These are phyloP conservation scores for Penicillium nordicum DNA, from an alignment of 2,329 filamentous ascomycete genomes.

Conservation along the genomic window DNA sequence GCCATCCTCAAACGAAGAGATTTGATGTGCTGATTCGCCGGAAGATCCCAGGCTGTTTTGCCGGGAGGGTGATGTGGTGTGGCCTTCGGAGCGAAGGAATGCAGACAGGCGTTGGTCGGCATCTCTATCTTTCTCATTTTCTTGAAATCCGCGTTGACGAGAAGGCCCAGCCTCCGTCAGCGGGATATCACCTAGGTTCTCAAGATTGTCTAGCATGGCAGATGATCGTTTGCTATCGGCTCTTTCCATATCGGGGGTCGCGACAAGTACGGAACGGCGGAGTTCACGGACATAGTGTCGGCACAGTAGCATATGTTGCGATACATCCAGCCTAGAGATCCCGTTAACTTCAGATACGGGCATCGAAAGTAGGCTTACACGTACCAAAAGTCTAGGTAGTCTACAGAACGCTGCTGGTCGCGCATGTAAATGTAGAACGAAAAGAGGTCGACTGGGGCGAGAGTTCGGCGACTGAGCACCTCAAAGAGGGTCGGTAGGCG, in stretches of 20 bases:
- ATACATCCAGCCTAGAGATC: constrained; percentile 83
- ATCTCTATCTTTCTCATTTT: constrained; percentile 66
- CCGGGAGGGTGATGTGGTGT: constrained; percentile 49
- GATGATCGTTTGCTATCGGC: constrained; percentile 80
- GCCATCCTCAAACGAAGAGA: constrained; percentile 46
- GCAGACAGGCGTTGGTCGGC: constrained; percentile 89
- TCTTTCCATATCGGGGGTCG: constrained; percentile 86
- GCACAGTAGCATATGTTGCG: constrained; percentile 95
- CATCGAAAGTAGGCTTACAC: constrained; percentile 27
- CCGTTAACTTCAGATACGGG: neutral
- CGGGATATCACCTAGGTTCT: constrained; percentile 62
- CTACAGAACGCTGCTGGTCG: constrained; percentile 94
- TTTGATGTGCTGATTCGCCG: constrained; percentile 33
- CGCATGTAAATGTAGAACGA: constrained; percentile 99
- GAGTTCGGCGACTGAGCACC: constrained; percentile 88
- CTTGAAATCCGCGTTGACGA: constrained; percentile 52
- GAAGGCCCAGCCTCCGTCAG: constrained; percentile 52
- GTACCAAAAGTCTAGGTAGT: constrained; percentile 98
- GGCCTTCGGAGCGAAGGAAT: constrained; percentile 67
- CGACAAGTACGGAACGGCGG: constrained; percentile 84
- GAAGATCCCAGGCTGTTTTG: constrained; percentile 52
- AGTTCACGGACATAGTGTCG: constrained; percentile 96
- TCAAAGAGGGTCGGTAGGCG: constrained; percentile 92
- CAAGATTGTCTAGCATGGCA: constrained; percentile 68
- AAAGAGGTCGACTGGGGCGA: constrained; percentile 92